These are phyloP conservation scores for Paspalum vaginatum DNA, from an alignment of 176 grass and related monocot genomes.

Conservation along the genomic window DNA sequence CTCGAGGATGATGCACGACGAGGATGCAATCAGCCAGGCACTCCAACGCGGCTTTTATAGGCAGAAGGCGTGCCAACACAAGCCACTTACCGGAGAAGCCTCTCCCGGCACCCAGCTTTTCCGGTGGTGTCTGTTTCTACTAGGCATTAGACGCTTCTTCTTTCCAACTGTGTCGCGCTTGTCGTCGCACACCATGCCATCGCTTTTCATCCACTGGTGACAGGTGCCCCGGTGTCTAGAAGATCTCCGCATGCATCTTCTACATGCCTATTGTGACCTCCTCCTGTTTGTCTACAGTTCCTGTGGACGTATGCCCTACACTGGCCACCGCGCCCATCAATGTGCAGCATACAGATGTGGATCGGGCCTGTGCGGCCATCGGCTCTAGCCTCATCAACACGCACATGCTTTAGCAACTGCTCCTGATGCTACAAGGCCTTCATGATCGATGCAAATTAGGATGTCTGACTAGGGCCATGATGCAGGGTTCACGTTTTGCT, in stretches of 20 bases:
- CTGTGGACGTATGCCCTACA: neutral
- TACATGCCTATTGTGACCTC: neutral
- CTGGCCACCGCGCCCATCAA: too few relatives aligned
- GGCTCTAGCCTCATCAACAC: neutral
- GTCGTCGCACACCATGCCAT: neutral
- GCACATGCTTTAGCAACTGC: neutral
- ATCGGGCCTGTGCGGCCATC: too few relatives aligned
- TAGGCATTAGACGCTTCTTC: neutral
- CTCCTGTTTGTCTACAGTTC: neutral
- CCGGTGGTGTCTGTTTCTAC: neutral
- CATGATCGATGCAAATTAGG: neutral
- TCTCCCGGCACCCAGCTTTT: neutral
- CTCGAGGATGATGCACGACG: neutral
- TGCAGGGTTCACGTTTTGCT: fast-evolving
- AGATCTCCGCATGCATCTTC: neutral
- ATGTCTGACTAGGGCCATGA: neutral
- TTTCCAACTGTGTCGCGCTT: neutral
- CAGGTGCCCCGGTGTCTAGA: neutral
- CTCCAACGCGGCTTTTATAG: neutral
- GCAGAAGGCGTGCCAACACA: neutral
- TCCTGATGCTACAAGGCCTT: neutral
- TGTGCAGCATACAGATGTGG: too few relatives aligned
- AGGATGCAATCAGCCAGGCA: neutral
- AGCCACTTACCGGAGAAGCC: conserved; percentile 2
- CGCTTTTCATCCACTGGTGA: neutral